phyloP scores from a whole-genome alignment of 768 basidiomycete species.

The Suillus luteus region DNA sequence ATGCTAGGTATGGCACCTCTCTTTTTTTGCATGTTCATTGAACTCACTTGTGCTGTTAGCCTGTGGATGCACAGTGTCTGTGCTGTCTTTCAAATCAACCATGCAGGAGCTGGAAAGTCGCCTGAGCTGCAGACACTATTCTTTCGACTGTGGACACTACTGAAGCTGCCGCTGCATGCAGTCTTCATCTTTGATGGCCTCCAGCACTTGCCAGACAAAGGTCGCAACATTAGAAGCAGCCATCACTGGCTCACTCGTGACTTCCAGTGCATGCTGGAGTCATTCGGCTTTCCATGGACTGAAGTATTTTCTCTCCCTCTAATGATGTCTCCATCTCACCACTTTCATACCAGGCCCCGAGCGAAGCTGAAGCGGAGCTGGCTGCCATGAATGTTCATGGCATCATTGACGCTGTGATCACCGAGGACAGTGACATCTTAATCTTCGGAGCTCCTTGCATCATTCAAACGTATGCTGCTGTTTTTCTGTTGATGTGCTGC shows the following conservation, averaged over 20 bases:
- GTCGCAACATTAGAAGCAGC: neutral
- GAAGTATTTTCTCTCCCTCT: neutral
- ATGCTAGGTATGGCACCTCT: neutral
- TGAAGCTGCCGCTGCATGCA: neutral
- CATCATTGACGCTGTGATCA: neutral
- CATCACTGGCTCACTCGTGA: neutral
- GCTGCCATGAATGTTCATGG: neutral
- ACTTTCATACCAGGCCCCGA: neutral
- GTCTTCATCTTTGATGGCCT: neutral
- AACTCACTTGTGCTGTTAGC: neutral
- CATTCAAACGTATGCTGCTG: no score
- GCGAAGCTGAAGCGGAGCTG: neutral
- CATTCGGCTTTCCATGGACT: neutral
- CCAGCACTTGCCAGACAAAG: neutral
- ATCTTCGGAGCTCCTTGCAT: neutral
- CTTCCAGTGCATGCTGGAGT: neutral
- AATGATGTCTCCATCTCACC: neutral
- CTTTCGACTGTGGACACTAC: neutral
- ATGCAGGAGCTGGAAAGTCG: neutral
- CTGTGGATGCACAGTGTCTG: neutral
- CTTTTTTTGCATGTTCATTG: neutral
- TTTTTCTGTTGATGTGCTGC: no score
- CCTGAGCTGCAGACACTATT: neutral
- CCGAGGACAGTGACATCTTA: neutral
- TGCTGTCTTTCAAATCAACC: neutral